Conservation (phyloP, 257 asterid species). For the Handroanthus guayacan region DNA sequence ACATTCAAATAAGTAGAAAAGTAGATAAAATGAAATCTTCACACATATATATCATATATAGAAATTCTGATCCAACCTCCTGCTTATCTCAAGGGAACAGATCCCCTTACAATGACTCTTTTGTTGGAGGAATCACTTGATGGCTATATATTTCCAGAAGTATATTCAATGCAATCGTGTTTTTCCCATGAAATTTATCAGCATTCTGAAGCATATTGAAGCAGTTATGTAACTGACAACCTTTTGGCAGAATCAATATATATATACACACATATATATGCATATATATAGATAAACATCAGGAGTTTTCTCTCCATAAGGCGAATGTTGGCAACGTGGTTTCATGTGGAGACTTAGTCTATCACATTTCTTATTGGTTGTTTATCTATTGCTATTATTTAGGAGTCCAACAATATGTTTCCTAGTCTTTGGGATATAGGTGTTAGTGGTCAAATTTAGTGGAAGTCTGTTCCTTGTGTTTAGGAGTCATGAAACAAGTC, state of each 20-base stretch:
- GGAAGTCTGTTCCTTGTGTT: no score
- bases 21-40: neutral
- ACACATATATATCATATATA: neutral
- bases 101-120: neutral
- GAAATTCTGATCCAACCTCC: neutral
- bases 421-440: no score
- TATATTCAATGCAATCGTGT: neutral
- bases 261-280: neutral
- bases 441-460: no score
- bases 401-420: no score
- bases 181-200: constrained; percentile 1
- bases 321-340: neutral
- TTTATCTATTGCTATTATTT: no score
- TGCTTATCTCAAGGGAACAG: constrained; percentile 8
- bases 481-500: no score
- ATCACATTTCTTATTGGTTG: no score
- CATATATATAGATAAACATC: neutral
- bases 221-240: neutral
- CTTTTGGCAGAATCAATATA: constrained; percentile 12
- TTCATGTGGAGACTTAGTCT: no score
- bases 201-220: neutral
- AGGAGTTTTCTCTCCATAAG: neutral
- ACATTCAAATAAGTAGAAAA: neutral
- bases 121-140: neutral
- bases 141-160: neutral